These are phyloP conservation scores for Teratosphaeriaceae sp. DNA, from an alignment of 2,329 filamentous ascomycete species.

Conservation along the genomic window DNA sequence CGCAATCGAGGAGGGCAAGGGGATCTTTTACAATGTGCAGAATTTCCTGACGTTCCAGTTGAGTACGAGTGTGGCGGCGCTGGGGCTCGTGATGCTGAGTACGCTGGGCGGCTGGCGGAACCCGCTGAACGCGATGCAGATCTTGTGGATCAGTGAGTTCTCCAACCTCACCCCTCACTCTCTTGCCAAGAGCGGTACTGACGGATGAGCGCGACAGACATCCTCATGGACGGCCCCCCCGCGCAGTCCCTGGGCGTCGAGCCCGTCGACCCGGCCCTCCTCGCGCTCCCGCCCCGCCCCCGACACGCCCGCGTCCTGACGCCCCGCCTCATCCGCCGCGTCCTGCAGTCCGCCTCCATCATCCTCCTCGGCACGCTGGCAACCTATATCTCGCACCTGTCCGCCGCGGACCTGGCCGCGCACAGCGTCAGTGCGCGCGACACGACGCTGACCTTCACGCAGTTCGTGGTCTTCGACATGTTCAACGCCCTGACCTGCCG, in stretches of 20 bases:
- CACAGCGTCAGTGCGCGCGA: slow-evolving; percentile 76
- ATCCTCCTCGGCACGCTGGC: slow-evolving; percentile 91
- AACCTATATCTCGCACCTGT: slow-evolving; percentile 89
- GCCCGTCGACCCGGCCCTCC: slow-evolving; percentile 86
- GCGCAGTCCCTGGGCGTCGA: slow-evolving; percentile 96
- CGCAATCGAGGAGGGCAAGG: slow-evolving; percentile 97
- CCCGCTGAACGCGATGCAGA: slow-evolving; percentile 98
- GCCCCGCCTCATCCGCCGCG: slow-evolving; percentile 69
- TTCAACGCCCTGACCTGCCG: slow-evolving; percentile 95
- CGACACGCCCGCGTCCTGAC: slow-evolving; percentile 91
- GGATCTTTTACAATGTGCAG: slow-evolving; percentile 99
- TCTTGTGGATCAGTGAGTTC: slow-evolving; percentile 94
- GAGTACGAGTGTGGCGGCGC: slow-evolving; percentile 88
- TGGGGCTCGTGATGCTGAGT: slow-evolving; percentile 86
- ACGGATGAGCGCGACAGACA: slow-evolving; percentile 56
- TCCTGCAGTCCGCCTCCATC: slow-evolving; percentile 77
- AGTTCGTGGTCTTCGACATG: slow-evolving; percentile 99
- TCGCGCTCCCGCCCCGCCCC: slow-evolving; percentile 78
- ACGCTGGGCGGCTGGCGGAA: slow-evolving; percentile 91
- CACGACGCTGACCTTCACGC: slow-evolving; percentile 99
- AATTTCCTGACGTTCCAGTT: slow-evolving; percentile 99
- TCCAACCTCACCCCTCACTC: background rate
- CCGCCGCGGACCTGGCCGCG: slow-evolving; percentile 55
- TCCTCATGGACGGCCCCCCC: slow-evolving; percentile 98
- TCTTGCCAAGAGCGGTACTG: background rate